These are phyloP conservation scores for Lolium multiflorum DNA, from an alignment of 176 grass and related monocot genomes.

Conservation along the genomic window DNA sequence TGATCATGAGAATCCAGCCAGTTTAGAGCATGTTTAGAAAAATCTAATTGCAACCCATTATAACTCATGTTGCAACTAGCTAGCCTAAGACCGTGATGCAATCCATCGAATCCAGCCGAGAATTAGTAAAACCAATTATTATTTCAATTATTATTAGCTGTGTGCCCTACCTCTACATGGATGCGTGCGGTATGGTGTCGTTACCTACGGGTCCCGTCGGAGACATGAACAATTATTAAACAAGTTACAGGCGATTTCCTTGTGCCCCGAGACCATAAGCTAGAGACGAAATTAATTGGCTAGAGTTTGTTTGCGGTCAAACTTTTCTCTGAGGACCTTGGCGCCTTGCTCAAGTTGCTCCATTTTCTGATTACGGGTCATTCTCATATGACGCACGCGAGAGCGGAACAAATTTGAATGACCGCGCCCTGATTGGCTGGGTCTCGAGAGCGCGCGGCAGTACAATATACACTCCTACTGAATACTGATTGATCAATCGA, in stretches of 20 bases:
- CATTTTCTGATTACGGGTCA: constrained; percentile 19
- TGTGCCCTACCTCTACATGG: background rate
- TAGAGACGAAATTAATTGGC: constrained; percentile 18
- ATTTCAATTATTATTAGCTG: too few relatives aligned
- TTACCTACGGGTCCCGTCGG: constrained; percentile 11
- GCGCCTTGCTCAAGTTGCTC: constrained; percentile 10
- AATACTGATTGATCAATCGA: background rate
- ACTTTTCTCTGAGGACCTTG: constrained; percentile 33
- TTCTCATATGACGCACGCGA: constrained; percentile 45
- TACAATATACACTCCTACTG: constrained; percentile 21
- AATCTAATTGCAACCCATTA: too few relatives aligned
- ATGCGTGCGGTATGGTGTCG: constrained; percentile 17
- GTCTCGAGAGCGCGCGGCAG: constrained; percentile 21
- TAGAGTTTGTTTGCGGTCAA: constrained; percentile 42
- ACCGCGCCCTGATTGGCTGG: constrained; percentile 44
- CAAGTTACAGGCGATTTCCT: background rate
- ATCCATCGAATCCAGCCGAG: too few relatives aligned
- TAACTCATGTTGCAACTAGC: too few relatives aligned
- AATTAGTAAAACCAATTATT: too few relatives aligned
- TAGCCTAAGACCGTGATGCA: too few relatives aligned
- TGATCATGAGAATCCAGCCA: too few relatives aligned
- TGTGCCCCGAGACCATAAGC: background rate
- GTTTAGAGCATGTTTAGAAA: too few relatives aligned
- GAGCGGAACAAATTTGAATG: constrained; percentile 54
- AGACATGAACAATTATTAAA: constrained; percentile 23